Conservation (phyloP, 768 basidiomycete species). For the Pholiota conissans region DNA sequence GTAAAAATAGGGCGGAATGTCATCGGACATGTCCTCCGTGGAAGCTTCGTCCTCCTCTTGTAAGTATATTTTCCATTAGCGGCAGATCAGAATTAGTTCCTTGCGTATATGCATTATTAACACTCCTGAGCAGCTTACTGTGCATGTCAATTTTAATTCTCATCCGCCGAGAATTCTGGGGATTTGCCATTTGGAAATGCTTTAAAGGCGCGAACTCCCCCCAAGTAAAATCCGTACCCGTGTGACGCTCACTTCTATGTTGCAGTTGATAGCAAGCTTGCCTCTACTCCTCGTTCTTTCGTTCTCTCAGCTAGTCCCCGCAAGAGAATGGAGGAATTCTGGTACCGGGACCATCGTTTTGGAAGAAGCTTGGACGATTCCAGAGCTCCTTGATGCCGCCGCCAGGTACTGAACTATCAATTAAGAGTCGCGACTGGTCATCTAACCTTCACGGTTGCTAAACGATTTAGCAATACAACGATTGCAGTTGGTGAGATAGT, state of each 20-base stretch:
- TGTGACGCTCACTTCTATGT: no score
- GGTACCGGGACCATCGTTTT: conserved; percentile 38
- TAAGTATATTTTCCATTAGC: neutral
- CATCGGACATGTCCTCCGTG: neutral
- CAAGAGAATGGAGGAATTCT: conserved; percentile 29
- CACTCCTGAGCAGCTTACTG: no score
- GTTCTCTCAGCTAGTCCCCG: neutral
- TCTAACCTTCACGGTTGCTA: no score
- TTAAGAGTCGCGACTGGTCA: neutral
- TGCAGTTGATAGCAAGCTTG: neutral
- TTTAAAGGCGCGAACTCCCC: neutral
- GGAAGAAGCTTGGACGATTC: conserved; percentile 41
- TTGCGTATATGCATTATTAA: no score
- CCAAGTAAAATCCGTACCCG: no score
- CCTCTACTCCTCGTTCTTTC: neutral
- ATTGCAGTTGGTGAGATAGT: conserved; percentile 4
- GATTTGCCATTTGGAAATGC: neutral
- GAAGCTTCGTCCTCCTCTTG: neutral
- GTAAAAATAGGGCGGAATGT: neutral
- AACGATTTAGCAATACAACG: conserved; percentile 5
- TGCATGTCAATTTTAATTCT: neutral
- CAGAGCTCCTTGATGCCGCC: conserved; percentile 25
- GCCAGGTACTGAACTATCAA: conserved; percentile 23
- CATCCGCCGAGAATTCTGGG: neutral
- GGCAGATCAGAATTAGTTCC: neutral